These are phyloP conservation scores for Ilyonectria destructans DNA, from an alignment of 2,329 filamentous ascomycete species.

Conservation along the genomic window DNA sequence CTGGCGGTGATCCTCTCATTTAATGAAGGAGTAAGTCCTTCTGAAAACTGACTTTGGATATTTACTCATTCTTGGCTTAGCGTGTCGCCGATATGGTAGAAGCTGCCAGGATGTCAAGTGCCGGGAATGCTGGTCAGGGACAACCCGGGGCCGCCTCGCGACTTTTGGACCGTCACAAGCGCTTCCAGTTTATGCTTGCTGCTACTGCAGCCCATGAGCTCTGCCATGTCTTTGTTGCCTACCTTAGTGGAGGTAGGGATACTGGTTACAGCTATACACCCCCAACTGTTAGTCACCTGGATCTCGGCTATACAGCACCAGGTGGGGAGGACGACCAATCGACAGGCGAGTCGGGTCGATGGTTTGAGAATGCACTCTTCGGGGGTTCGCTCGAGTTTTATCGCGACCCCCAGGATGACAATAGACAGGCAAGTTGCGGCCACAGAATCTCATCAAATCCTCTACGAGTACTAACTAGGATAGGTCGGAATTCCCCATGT, in stretches of 20 bases:
- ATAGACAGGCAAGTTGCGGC: constrained; percentile 18
- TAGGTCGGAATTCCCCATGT: constrained; percentile 23
- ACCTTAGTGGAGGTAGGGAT: constrained; percentile 16
- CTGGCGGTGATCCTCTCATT: too few species aligned
- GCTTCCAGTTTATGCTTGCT: constrained; percentile 30
- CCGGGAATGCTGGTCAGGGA: too few species aligned
- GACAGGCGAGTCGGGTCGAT: constrained; percentile 28
- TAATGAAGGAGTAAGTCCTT: too few species aligned
- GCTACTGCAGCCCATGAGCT: constrained; percentile 26
- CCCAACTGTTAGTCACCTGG: constrained; percentile 1
- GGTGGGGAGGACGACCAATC: neutral
- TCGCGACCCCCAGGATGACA: constrained; percentile 16
- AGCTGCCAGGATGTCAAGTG: too few species aligned
- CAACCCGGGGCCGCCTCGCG: too few species aligned
- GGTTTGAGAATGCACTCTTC: constrained; percentile 26
- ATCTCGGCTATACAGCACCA: constrained; percentile 15
- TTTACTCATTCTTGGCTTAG: too few species aligned
- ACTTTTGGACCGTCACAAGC: too few species aligned
- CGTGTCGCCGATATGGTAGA: too few species aligned
- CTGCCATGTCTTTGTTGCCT: constrained; percentile 28
- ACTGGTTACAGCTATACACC: constrained; percentile 12
- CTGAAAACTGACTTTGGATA: too few species aligned
- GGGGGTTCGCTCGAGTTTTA: constrained; percentile 33
- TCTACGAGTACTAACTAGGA: neutral
- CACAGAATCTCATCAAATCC: neutral